Evolutionary conservation across 805 yeast species (phyloP), one percentile per base, ranked within the genome.

Genomic region (Komagataella phaffii): DNA sequence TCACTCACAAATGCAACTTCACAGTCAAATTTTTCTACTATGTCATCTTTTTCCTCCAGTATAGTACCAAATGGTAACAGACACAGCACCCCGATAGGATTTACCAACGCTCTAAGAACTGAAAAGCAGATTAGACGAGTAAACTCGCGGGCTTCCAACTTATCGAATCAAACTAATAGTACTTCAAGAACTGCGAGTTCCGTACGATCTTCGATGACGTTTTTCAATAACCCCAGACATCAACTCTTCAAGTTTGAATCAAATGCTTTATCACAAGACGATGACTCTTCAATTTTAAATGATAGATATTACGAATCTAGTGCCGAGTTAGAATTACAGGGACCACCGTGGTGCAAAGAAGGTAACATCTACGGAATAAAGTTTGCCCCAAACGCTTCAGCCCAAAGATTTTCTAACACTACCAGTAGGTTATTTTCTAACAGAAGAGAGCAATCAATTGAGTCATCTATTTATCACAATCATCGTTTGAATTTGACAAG

Each of bases 311-410:
- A 30, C 10, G 40, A 10, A 8, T 30, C 40, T 30, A 30, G 40
- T 14, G 40, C 40, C 56, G 77, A 76, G 44, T 68, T 83, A 53
- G 89, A 82, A 59, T 68, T 80, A 48, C 74, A 74, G 50, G 91
- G 91, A 1, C 80, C 90, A 0, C 91, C 93, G 1, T 85, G 87
- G 79, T 73, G 81, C 52, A 82, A 85, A 60, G 91, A 85, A 65
- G 91, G 93, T 1, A 30, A 30, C n/a, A 30, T 30, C 3, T 30
- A 10, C 14, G 40, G 40, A 30, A 7, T 30, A 30, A 30, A 30
- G n/a, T 30, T 30, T 14, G 14, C 40, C 12, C 12, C 40, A 30
- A 30, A 30, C 14, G 14, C 40, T 30, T 30, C 40, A 8, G 6
- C 40, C 8, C 40, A 30, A 30, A 30, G 40, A 14, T 30, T 30